These are phyloP conservation scores for Cladochytrium replicatum DNA, from an alignment of 192 early-diverging fungal genomes.

Conservation along the genomic window DNA sequence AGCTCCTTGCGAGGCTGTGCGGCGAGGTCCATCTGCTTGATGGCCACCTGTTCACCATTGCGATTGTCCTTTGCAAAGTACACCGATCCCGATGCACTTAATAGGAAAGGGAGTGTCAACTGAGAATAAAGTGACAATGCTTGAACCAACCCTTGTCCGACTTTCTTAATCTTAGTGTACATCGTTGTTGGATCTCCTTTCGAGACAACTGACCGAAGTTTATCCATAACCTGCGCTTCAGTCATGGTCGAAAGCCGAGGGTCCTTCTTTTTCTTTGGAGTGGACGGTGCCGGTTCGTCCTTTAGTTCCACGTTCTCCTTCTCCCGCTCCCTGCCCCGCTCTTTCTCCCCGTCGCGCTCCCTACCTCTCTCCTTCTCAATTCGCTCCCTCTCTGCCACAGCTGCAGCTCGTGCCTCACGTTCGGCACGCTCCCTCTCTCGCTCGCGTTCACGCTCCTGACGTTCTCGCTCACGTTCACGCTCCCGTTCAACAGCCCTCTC, in stretches of 20 bases:
- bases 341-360: constrained; percentile 12
- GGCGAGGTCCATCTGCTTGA: constrained; percentile 55
- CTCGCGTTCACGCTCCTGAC: constrained; percentile 8
- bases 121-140: too few relatives aligned
- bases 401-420: constrained; percentile 4
- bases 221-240: constrained; percentile 92
- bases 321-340: constrained; percentile 14
- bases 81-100: constrained; percentile 90
- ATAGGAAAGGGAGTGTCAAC: not conserved
- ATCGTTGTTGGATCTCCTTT: constrained; percentile 79
- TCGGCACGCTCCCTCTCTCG: constrained; percentile 8
- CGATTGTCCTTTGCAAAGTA: constrained; percentile 72
- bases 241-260: constrained; percentile 78
- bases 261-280: constrained; percentile 38
- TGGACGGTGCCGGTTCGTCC: constrained; percentile 19
- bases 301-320: constrained; percentile 13
- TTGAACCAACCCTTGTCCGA: constrained; percentile 82
- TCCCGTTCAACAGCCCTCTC: not conserved
- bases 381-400: constrained; percentile 8
- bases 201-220: constrained; percentile 77
- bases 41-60: constrained; percentile 31
- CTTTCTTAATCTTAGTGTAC: constrained; percentile 90
- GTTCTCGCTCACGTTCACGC: constrained; percentile 11
- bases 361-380: constrained; percentile 11
- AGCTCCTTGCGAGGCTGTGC: constrained; percentile 50